phyloP scores from a whole-genome alignment of 441 rosid species.

The Kokia cookei region DNA sequence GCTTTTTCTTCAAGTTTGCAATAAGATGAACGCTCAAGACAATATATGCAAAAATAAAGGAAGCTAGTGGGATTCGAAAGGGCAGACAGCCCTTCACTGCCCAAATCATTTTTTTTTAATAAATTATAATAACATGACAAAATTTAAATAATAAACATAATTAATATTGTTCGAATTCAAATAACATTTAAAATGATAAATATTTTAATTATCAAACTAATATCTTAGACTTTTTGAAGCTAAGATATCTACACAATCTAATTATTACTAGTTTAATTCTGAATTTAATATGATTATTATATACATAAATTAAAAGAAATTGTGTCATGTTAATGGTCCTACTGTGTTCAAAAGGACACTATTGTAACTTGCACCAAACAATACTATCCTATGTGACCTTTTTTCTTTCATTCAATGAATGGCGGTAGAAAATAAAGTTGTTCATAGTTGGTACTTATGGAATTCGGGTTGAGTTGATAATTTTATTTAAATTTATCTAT shows the following conservation, averaged over 20 bases:
- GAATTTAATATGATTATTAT: too few relatives aligned
- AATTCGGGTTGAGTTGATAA: too few relatives aligned
- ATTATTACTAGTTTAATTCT: background rate
- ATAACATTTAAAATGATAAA: too few relatives aligned
- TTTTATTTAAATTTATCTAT: too few relatives aligned
- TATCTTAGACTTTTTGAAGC: background rate
- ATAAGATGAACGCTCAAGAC: slow-evolving; percentile 1
- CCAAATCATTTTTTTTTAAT: background rate
- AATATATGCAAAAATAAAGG: background rate
- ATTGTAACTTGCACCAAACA: background rate
- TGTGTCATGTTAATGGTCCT: background rate
- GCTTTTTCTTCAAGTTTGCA: background rate
- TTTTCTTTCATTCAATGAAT: background rate
- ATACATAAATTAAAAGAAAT: too few relatives aligned
- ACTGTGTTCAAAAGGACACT: background rate
- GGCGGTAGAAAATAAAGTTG: too few relatives aligned
- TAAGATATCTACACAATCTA: slow-evolving; percentile 4
- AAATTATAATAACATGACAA: too few relatives aligned
- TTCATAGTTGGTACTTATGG: too few relatives aligned
- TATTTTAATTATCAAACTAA: too few relatives aligned
- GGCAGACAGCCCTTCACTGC: slow-evolving; percentile 4
- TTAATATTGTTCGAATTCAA: too few relatives aligned
- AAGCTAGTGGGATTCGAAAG: background rate
- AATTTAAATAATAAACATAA: too few relatives aligned
- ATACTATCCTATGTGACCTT: background rate